Evolutionary conservation across 352 stramenopile genomes (phyloP).

Genomic region (Phytophthora chlamydospora): DNA sequence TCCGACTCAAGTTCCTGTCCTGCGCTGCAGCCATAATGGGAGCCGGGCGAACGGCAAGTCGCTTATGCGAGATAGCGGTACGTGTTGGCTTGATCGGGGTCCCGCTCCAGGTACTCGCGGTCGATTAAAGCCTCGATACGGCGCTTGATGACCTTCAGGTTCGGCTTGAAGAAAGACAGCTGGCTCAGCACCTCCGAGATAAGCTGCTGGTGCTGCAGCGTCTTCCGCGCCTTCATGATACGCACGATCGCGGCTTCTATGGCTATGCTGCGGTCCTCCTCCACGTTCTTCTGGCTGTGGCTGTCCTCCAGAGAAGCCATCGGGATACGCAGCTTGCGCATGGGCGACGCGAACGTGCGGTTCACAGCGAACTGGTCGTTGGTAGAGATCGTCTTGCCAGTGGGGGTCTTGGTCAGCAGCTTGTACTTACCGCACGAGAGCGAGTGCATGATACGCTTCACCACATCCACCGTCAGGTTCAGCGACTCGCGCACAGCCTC

Average conservation of each 20-base stretch:
- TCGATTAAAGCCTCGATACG: slow-evolving; percentile 98
- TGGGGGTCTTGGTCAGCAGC: slow-evolving; percentile 94
- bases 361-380: slow-evolving; percentile 97
- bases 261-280: slow-evolving; percentile 96
- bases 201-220: slow-evolving; percentile 97
- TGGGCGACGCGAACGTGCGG: slow-evolving; percentile 93
- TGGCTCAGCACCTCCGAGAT: slow-evolving; percentile 98
- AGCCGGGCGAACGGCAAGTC: slow-evolving; percentile 18
- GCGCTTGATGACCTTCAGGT: slow-evolving; percentile 97
- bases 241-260: slow-evolving; percentile 99
- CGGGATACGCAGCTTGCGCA: slow-evolving; percentile 98
- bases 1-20: slow-evolving; percentile 23
- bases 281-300: slow-evolving; percentile 98
- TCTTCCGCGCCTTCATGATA: slow-evolving; percentile 99
- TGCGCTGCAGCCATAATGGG: slow-evolving; percentile 12
- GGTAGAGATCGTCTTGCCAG: slow-evolving; percentile 94
- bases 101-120: slow-evolving; percentile 97
- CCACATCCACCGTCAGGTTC: slow-evolving; percentile 95
- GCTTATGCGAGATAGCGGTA: slow-evolving; percentile 96
- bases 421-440: slow-evolving; percentile 99
- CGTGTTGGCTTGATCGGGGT: slow-evolving; percentile 94
- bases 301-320: slow-evolving; percentile 99
- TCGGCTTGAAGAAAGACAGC: slow-evolving; percentile 98
- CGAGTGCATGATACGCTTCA: slow-evolving; percentile 99
- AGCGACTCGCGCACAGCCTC: slow-evolving; percentile 91